These are phyloP conservation scores for Dioszegia aurantiaca DNA, from an alignment of 768 basidiomycete species.

Conservation along the genomic window DNA sequence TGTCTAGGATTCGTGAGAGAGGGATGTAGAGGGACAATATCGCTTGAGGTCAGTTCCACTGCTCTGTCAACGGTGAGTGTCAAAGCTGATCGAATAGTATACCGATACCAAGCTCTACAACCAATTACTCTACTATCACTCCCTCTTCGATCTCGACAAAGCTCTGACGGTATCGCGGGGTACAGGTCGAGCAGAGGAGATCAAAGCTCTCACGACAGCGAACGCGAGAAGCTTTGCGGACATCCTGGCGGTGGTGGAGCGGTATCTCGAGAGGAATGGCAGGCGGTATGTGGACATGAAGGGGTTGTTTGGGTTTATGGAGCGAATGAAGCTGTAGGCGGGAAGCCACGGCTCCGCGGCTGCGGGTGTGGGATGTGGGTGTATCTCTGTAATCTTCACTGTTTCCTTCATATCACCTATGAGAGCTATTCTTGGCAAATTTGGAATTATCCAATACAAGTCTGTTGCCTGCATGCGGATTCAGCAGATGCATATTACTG, in stretches of 20 bases:
- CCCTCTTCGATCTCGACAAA: conserved; percentile 72
- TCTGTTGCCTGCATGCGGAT: no score
- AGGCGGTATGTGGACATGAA: conserved; percentile 83
- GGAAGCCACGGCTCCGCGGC: no score
- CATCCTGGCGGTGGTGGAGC: conserved; percentile 64
- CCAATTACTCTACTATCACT: conserved; percentile 78
- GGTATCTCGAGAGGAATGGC: conserved; percentile 81
- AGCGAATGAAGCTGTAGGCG: conserved; percentile 35
- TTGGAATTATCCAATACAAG: no score
- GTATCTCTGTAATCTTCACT: neutral
- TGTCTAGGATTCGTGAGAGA: conserved; percentile 61
- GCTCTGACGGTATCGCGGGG: conserved; percentile 60
- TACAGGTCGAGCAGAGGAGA: conserved; percentile 59
- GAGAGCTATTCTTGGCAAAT: no score
- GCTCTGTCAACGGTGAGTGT: neutral
- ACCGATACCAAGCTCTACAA: conserved; percentile 80
- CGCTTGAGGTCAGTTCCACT: conserved; percentile 65
- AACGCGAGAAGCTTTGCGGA: conserved; percentile 60
- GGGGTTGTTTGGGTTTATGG: conserved; percentile 76
- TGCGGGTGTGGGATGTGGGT: no score
- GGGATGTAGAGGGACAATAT: conserved; percentile 68
- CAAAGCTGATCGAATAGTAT: conserved; percentile 60
- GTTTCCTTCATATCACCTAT: no score
- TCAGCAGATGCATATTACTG: no score
- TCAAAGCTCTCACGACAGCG: conserved; percentile 57